Base-by-base conservation (phyloP, 306 rosid species). In the Cicer judaicum region DNA sequence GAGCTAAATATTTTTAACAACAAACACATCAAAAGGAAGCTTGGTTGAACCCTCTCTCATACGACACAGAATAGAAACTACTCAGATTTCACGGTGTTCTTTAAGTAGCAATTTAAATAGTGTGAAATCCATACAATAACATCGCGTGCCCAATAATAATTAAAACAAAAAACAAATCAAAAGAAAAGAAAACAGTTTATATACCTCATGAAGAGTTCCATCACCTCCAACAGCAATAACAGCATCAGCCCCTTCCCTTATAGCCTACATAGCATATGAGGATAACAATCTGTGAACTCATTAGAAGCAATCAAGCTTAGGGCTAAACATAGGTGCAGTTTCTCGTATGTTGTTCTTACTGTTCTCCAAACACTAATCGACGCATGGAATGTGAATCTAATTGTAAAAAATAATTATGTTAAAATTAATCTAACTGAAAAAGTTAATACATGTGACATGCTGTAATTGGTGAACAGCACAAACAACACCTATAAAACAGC, bases 121-220 rank as follows among this genome's bases (percentile, higher is more conserved):
- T 24, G 11, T 47, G 21, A 47, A 47, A 68, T 60, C 56, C 60
- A 38, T 36, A 69, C 19, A 77, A 65, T 38, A 57, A 42, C 34
- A 46, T 70, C 43, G 54, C 11, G 65, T 52, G 2, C 71, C 10
- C 36, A 56, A 61, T 13, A 42, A 43, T 36, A 24, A 24, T 2
- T 3, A 3, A 29, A 29, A 29, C 3, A 19, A 14, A 52, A 39
- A 47, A 6, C 10, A 64, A 71, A 11, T 18, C 0, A 50, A 14
- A 65, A 0, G 42, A 34, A 82, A 69, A 59, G 48, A 34, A 82
- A 69, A 60, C 6, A 69, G 41, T 62, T 18, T 62, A 41, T 79
- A 47, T 82, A 94, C 97, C 99, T 94, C 99, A 75, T 94, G 97
- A 79, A 94, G 90, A 49, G 97, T 94, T 86, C 99, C 97, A 78